Evolutionary conservation across 139 green algal genomes (phyloP).

Genomic region (Chlorella sp.): DNA sequence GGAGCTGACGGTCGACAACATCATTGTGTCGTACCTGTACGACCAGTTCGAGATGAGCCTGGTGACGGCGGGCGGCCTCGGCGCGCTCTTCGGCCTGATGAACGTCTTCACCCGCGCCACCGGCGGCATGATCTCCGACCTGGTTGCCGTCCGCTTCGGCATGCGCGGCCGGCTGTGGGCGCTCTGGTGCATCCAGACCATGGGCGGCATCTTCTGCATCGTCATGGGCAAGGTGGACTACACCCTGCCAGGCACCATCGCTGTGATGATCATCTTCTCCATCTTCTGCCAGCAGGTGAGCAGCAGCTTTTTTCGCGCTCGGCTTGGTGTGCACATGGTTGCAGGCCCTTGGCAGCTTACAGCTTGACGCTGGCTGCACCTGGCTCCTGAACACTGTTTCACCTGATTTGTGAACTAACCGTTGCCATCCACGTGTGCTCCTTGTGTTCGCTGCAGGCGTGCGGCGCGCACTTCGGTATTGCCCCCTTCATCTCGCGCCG

Average conservation of each 20-base stretch:
- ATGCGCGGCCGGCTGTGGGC: conserved; percentile 79
- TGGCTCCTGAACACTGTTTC: background rate
- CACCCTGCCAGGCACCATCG: conserved; percentile 64
- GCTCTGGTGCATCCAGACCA: conserved; percentile 55
- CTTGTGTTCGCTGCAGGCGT: conserved; percentile 11
- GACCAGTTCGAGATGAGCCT: conserved; percentile 69
- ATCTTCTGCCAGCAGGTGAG: conserved; percentile 62
- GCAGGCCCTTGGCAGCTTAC: background rate
- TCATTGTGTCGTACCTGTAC: conserved; percentile 60
- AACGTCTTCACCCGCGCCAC: conserved; percentile 84
- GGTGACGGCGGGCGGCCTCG: conserved; percentile 16
- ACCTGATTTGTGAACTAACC: background rate
- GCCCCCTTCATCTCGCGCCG: conserved; percentile 85
- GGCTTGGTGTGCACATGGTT: background rate
- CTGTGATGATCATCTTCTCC: conserved; percentile 79
- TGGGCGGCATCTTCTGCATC: conserved; percentile 73
- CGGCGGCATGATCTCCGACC: conserved; percentile 5
- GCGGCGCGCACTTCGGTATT: conserved; percentile 68
- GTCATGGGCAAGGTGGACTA: conserved; percentile 61
- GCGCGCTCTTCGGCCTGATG: conserved; percentile 75
- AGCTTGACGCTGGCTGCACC: background rate
- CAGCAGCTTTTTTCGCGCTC: background rate
- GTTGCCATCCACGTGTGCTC: background rate
- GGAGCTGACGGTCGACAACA: conserved; percentile 82
- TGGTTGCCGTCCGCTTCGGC: conserved; percentile 32